Evolutionary conservation across 768 basidiomycete genomes (phyloP), one percentile per base, ranked within the genome.

Genomic region (Hortiboletus campestris): DNA sequence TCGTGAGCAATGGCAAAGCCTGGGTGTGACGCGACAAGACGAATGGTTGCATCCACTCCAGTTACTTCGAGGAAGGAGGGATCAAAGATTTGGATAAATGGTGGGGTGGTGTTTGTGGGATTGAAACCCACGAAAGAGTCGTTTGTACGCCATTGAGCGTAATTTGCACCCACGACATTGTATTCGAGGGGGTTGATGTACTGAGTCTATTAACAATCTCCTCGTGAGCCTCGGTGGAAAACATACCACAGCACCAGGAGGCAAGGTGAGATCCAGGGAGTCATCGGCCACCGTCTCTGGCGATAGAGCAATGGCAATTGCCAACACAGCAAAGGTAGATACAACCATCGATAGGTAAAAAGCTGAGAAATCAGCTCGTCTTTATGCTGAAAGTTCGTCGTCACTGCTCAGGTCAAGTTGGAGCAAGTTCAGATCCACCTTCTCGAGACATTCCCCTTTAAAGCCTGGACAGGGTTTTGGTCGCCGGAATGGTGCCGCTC

Each of bases 1-100:
- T 93, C 91, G 64, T 92, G 89, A 17, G 88, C 89, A 58, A 89
- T 84, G 3, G 85, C 85, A 67, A 84, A 85, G 4, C 77, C 80
- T 4, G 79, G 77, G 55, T 84, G 82, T 9, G 80, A 78, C 0
- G 83, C 83, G 45, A 93, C 80, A 55, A 80, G 67, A 4, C 79
- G 77, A 46, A 91, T 78, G 0, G 79, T 78, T 7, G 89, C 82
- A 25, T 73, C 71, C 5, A 68, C 58, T 1, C 88, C 89, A 1
- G 89, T 78, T 52, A 90, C 74, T 8, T 67, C 53, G 42, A 86
- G 71, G 70, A 91, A 90, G n/a, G 70, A 68, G 4, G 70, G 66
- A 60, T 84, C 75, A 63, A 78, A 80, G 28, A 79, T 67, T 59
- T 83, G 81, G 70, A 90, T 86, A 63, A 86, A 81, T 0, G 84